Base-by-base conservation (phyloP, 2,329 filamentous ascomycete species). In the Colletotrichum spinosum region DNA sequence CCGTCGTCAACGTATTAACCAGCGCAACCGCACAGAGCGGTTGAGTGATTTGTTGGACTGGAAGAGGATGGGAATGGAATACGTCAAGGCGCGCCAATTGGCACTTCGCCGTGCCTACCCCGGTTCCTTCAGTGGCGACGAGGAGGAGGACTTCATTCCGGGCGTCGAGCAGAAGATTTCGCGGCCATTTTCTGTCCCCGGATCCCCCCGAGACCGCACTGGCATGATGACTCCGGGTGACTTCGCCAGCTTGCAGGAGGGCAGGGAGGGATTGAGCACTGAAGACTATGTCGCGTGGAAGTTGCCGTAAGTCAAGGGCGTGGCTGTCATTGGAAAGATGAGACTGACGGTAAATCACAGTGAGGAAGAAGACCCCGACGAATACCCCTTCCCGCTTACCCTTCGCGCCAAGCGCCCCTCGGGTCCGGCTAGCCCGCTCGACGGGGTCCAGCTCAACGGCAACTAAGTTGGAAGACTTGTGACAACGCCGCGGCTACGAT, bases 201-300 rank as follows among this genome's bases (percentile, higher is more conserved):
- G 96, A 8, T 97, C 94, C 15, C 96, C 96, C 9, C 87, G 94
- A 67, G 94, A 97, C 76, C 88, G 94, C 39, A 91, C 91, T 48
- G 96, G 96, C 58, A 97, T 97, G 94, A 98, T 99, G 96, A 99
- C 96, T 1, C 96, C 96, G 8, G 96, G 96, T 51, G 96, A 99
- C 78, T 98, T 98, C 84, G 96, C 94, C 35, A 97, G 93, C 71
- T 83, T 99, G 60, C 96, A 98, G 79, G 96, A 99, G 79, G 93
- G 94, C 49, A 91, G 91, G 48, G 96, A 99, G 78, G 94, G 95
- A 1, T 81, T 99, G 71, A 96, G 86, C 81, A 98, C 96, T 0
- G 96, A 99, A 80, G 96, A 99, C 76, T 98, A 99, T 78, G 93
- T 98, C 74, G 92, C 95, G 38, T 99, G 96, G 96, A 97, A 97